phyloP scores from a whole-genome alignment of 2,329 filamentous ascomycete genomes.

The Ophiostoma novo-ulmi region DNA sequence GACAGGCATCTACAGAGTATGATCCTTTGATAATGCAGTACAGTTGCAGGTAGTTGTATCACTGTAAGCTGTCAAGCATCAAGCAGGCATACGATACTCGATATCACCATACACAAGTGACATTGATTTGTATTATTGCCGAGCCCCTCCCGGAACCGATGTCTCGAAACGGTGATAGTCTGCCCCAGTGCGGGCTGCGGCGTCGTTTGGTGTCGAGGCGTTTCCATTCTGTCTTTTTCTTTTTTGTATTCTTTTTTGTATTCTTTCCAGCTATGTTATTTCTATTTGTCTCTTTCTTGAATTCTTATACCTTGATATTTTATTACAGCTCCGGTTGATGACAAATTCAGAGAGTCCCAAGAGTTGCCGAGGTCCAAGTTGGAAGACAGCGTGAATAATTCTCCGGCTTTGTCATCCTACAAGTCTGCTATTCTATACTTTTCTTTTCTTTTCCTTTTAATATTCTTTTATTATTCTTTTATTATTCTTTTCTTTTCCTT shows the following conservation, averaged over 20 bases:
- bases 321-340: background rate
- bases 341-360: background rate
- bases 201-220: background rate
- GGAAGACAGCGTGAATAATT: background rate
- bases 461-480: background rate
- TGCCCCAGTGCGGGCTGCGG: constrained; percentile 7
- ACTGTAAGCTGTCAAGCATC: too few species aligned
- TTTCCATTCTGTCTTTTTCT: background rate
- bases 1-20: too few species aligned
- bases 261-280: background rate
- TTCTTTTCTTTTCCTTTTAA: background rate
- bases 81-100: too few species aligned
- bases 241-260: background rate
- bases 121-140: background rate
- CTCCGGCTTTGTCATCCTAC: background rate
- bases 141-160: constrained; percentile 5
- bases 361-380: background rate
- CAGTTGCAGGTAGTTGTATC: too few species aligned
- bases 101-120: background rate
- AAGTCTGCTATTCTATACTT: background rate
- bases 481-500: background rate
- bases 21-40: background rate
- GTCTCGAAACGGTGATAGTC: constrained; percentile 5
- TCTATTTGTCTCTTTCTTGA: background rate
- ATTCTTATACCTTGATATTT: background rate